Conservation (phyloP, 768 basidiomycete species). For the Dioszegia aurantiaca region DNA sequence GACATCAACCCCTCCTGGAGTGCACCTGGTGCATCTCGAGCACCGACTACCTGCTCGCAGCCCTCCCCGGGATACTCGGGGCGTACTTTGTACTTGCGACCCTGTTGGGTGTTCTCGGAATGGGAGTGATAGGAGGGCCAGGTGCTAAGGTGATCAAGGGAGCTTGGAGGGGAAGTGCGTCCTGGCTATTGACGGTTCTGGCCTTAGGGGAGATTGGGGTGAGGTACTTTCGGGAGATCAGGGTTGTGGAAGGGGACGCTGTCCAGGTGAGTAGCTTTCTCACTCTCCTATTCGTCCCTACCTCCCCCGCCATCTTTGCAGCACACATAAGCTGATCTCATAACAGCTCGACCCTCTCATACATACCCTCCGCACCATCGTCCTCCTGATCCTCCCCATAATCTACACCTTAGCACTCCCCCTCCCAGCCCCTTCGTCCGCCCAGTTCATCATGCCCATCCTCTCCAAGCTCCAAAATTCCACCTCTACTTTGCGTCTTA, state of each 20-base stretch:
- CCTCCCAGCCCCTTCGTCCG: conserved; percentile 11
- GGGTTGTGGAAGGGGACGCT: conserved; percentile 31
- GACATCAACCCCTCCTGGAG: conserved; percentile 26
- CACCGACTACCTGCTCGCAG: conserved; percentile 26
- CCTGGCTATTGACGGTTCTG: conserved; percentile 22
- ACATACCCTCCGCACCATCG: conserved; percentile 30
- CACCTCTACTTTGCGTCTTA: conserved; percentile 28
- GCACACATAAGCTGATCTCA: no score
- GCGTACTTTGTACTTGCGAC: conserved; percentile 25
- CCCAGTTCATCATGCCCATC: conserved; percentile 9
- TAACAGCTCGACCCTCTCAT: conserved; percentile 35
- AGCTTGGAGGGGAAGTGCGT: conserved; percentile 24
- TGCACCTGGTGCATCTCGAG: conserved; percentile 32
- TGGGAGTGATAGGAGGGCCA: background rate
- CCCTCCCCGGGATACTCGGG: conserved; percentile 20
- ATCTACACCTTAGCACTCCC: conserved; percentile 30
- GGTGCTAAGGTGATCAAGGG: conserved; percentile 11
- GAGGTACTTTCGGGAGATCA: conserved; percentile 32
- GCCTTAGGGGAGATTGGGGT: conserved; percentile 23
- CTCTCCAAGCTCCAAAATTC: conserved; percentile 23
- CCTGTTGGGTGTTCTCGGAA: conserved; percentile 25
- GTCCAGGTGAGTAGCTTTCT: conserved; percentile 27
- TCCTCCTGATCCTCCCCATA: conserved; percentile 23
- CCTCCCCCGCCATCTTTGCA: no score
- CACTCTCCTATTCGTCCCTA: background rate